Conservation (phyloP, 768 basidiomycete species). For the Pleurotus salmoneostramineus region DNA sequence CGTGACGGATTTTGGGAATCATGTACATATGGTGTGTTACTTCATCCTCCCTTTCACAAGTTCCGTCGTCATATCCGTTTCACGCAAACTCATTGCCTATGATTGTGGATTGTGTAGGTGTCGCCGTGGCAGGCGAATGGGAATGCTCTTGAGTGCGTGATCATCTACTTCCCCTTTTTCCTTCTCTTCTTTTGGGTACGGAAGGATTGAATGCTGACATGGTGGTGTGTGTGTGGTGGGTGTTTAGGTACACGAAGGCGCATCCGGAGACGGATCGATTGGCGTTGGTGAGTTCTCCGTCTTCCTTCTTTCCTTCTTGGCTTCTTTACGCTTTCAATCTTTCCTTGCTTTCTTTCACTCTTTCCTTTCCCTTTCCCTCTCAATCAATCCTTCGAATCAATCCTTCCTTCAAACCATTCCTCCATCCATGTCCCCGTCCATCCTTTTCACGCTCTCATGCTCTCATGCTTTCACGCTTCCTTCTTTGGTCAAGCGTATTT, state of each 20-base stretch:
- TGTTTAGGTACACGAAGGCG: constrained; percentile 34
- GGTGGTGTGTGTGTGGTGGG: neutral
- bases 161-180: neutral
- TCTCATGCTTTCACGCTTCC: no score
- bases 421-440: no score
- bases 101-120: constrained; percentile 30
- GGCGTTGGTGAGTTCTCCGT: constrained; percentile 31
- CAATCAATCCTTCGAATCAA: no score
- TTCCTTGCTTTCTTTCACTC: no score
- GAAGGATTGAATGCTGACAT: neutral
- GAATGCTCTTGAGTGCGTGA: constrained; percentile 45
- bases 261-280: constrained; percentile 34
- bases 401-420: no score
- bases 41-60: no score
- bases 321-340: no score
- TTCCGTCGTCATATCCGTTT: neutral
- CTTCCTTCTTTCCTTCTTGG: no score
- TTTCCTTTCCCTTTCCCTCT: no score
- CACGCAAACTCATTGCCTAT: neutral
- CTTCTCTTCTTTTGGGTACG: neutral
- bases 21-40: constrained; percentile 41
- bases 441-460: no score
- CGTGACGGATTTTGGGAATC: constrained; percentile 46
- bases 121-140: constrained; percentile 63
- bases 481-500: no score